These are phyloP conservation scores for Paecilomyces sp. DNA, from an alignment of 2,329 filamentous ascomycete genomes.

Conservation along the genomic window DNA sequence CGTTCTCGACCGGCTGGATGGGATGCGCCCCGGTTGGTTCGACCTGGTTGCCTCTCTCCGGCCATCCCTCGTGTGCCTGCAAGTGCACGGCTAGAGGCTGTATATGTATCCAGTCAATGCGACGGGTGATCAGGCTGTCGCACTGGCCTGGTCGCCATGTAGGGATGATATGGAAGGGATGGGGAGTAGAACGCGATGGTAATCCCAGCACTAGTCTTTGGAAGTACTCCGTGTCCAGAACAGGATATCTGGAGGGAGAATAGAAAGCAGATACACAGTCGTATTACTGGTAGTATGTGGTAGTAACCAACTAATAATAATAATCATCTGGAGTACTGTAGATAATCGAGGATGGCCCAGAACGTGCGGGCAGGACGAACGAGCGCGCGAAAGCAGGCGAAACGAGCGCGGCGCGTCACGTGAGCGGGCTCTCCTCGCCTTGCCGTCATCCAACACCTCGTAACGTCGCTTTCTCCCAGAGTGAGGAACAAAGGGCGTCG, in stretches of 20 bases:
- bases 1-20: not conserved
- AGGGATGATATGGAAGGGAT: not conserved
- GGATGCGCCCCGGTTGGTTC: not conserved
- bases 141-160: no score
- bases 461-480: conserved; percentile 1
- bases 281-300: not conserved
- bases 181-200: not conserved
- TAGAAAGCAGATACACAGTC: not conserved
- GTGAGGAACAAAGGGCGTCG: conserved; percentile 3
- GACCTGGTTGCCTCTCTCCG: not conserved
- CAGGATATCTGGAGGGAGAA: not conserved
- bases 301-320: not conserved
- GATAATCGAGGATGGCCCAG: not conserved
- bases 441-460: conserved; percentile 5
- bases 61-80: not conserved
- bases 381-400: not conserved
- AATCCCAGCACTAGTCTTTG: not conserved
- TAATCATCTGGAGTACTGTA: not conserved
- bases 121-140: no score
- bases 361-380: not conserved
- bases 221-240: no score
- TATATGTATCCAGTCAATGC: not conserved
- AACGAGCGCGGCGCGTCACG: conserved; percentile 1
- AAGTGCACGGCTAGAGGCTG: not conserved
- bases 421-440: not conserved